phyloP scores from a whole-genome alignment of 768 basidiomycete genomes.

The Lactifluus pinguis region DNA sequence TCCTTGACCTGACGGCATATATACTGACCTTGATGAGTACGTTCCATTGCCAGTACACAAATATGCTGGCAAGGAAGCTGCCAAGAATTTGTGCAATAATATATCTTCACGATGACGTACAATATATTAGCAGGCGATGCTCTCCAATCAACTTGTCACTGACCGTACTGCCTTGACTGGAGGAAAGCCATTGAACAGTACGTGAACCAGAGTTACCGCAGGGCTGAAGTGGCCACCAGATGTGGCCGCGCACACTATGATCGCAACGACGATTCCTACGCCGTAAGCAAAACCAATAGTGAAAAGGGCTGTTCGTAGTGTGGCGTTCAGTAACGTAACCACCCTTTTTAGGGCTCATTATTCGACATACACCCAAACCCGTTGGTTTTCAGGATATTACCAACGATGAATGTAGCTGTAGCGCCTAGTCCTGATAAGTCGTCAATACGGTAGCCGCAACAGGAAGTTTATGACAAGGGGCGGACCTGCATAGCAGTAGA shows the following conservation, averaged over 20 bases:
- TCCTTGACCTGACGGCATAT: not conserved
- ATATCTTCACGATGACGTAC: constrained; percentile 20
- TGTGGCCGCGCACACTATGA: constrained; percentile 27
- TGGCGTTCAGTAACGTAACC: not conserved
- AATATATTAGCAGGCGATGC: not conserved
- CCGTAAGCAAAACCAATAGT: constrained; percentile 31
- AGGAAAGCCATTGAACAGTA: constrained; percentile 49
- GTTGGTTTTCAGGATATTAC: constrained; percentile 19
- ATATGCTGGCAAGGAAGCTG: constrained; percentile 23
- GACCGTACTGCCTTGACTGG: constrained; percentile 42
- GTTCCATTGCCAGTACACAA: constrained; percentile 26
- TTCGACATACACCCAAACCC: constrained; percentile 27
- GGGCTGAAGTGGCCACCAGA: constrained; percentile 42
- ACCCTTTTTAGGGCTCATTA: not conserved
- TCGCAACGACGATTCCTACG: constrained; percentile 31
- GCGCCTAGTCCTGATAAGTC: constrained; percentile 27
- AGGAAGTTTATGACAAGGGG: not conserved
- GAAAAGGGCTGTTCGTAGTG: constrained; percentile 23
- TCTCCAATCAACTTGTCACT: constrained; percentile 8
- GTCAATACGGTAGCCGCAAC: not conserved
- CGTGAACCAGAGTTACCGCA: constrained; percentile 44
- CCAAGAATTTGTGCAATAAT: constrained; percentile 29
- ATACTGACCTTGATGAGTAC: constrained; percentile 16
- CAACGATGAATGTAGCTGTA: constrained; percentile 25
- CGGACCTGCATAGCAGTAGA: constrained; percentile 15